Percentiles rank a stretch among this genome's conserved stretches.
These are phyloP conservation scores for Aristolochia fimbriata DNA, from an alignment of 164 flowering plant genomes.

Conservation along the genomic window DNA sequence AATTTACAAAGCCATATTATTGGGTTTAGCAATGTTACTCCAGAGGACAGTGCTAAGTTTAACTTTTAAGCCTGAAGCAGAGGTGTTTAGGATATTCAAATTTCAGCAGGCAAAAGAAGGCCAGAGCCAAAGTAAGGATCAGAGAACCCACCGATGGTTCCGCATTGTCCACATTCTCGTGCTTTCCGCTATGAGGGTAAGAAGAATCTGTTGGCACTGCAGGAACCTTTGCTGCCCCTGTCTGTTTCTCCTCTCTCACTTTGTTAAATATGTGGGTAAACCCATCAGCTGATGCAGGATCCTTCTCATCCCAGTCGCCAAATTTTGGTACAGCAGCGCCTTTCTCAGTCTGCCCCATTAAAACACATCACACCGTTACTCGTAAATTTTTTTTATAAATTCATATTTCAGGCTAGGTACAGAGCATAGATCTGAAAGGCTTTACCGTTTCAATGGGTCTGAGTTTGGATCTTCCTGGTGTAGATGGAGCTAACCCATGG, in stretches of 20 bases:
- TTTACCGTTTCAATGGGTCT: conserved; percentile 34
- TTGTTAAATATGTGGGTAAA: conserved; percentile 63
- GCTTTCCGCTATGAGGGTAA: conserved; percentile 7
- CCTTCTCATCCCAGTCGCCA: conserved; percentile 77
- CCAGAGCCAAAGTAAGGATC: background rate
- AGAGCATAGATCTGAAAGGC: background rate
- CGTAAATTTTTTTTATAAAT: background rate
- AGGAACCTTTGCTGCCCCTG: conserved; percentile 21
- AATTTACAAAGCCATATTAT: too few relatives aligned
- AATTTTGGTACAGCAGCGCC: conserved; percentile 78
- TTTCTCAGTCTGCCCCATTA: conserved; percentile 41
- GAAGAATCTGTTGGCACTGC: conserved; percentile 11
- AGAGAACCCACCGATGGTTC: background rate
- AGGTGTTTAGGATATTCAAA: too few relatives aligned
- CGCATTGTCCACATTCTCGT: background rate
- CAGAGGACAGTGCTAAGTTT: too few relatives aligned
- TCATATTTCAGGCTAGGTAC: background rate
- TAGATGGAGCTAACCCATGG: conserved; percentile 30
- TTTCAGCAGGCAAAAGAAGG: background rate
- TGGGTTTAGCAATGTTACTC: too few relatives aligned
- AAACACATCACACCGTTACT: background rate
- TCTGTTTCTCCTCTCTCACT: conserved; percentile 64
- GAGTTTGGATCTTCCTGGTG: conserved; percentile 37
- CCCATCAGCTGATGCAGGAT: conserved; percentile 75
- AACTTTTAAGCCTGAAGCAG: too few relatives aligned